Percentiles rank a stretch among this genome's conserved stretches.
These are phyloP conservation scores for Penicillium manginii DNA, from an alignment of 495 filamentous ascomycete species.

Conservation along the genomic window DNA sequence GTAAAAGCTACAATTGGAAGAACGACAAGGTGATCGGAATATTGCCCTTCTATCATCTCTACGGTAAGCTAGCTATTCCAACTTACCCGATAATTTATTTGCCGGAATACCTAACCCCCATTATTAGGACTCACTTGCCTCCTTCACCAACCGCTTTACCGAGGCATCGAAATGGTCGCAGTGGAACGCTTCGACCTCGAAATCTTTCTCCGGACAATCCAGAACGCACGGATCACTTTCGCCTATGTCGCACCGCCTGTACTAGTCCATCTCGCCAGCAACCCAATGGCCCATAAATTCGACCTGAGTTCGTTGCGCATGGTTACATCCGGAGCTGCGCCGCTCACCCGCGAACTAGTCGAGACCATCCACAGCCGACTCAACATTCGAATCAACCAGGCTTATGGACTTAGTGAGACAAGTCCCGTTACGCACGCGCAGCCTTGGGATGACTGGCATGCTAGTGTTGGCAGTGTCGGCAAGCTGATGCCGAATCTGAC, in stretches of 20 bases:
- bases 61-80: constrained; percentile 49
- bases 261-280: constrained; percentile 71
- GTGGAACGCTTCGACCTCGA: constrained; percentile 77
- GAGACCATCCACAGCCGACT: constrained; percentile 67
- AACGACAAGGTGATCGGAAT: constrained; percentile 54
- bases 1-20: constrained; percentile 32
- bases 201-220: constrained; percentile 67
- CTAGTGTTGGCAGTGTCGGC: constrained; percentile 69
- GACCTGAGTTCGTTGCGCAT: constrained; percentile 72
- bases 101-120: no score
- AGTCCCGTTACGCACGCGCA: constrained; percentile 36
- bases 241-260: constrained; percentile 85
- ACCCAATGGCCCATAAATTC: constrained; percentile 66
- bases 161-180: constrained; percentile 54
- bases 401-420: constrained; percentile 75
- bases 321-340: constrained; percentile 80
- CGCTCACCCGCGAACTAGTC: constrained; percentile 73
- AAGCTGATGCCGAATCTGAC: constrained; percentile 71
- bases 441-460: constrained; percentile 19
- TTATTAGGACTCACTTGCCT: constrained; percentile 49
- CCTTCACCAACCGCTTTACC: constrained; percentile 59
- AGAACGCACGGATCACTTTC: constrained; percentile 69
- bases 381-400: constrained; percentile 69
- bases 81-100: no score
- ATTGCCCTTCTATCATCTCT: constrained; percentile 91